Evolutionary conservation across 2,329 filamentous ascomycete genomes (phyloP), one percentile per base, ranked within the genome.

Genomic region (Curvularia verruculosa): DNA sequence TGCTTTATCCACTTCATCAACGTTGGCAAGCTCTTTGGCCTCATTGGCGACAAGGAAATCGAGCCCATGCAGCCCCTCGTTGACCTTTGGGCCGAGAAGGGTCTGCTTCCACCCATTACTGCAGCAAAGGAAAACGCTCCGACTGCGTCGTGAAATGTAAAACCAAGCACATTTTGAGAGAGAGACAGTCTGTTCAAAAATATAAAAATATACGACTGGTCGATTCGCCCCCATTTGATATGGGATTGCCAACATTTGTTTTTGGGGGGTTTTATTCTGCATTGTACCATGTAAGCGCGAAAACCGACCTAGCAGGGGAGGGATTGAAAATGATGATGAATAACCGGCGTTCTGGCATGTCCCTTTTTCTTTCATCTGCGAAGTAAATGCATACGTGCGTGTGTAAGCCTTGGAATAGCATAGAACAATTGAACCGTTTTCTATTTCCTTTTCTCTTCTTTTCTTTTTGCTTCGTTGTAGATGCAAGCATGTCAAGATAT

Each of bases 21-120:
- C 58, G 81, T 83, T 46, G 95, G 92, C 53, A 93, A 92, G 72
- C 86, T 96, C 72, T 88, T 92, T 59, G 77, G 78, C 13, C 70
- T 98, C 80, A 85, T 98, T 60, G 89, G 89, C 66, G 91, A 92
- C 57, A 89, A 92, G 71, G 94, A 97, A 78, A 85, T 96, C 69
- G 93, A 97, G 82, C 94, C 94, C 21, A 96, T 98, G 92, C 91
- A 96, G 80, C 92, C 91, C 24, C 80, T 98, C 66, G 91, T 98
- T 66, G 92, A 97, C 70, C 84, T 97, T 46, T 97, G 93, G 89
- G 88, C 92, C 24, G 89, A 89, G 61, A 94, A 94, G 72, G 92
- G 93, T 57, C 90, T 93, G 24, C 90, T 98, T 67, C 92, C 92
- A 10, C 59, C 66, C 28, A 31, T 53, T 26, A 56, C 65, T 10